Evolutionary conservation across 2,329 filamentous ascomycete species (phyloP).

Genomic region (Fusarium brevicatenulatum): DNA sequence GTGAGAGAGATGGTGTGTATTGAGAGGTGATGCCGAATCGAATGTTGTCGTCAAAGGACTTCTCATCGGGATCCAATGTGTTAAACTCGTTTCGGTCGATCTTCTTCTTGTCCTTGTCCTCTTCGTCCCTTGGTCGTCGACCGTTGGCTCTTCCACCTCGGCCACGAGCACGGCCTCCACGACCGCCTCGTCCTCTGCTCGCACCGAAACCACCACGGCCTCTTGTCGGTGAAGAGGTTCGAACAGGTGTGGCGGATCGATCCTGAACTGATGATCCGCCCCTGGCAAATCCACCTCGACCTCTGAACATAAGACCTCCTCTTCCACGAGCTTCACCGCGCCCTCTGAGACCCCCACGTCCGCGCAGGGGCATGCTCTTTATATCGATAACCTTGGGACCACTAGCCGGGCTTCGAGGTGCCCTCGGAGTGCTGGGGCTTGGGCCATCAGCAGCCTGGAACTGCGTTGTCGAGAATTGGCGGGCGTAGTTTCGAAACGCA

Average conservation of each 20-base stretch:
- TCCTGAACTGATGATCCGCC: slow-evolving; percentile 21
- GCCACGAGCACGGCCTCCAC: slow-evolving; percentile 32
- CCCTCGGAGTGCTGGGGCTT: slow-evolving; percentile 32
- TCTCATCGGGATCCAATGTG: slow-evolving; percentile 47
- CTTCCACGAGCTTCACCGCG: slow-evolving; percentile 37
- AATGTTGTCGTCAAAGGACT: slow-evolving; percentile 50
- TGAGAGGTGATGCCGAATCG: slow-evolving; percentile 48
- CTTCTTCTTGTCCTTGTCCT: slow-evolving; percentile 42
- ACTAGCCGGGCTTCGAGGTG: slow-evolving; percentile 29
- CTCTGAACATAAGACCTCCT: slow-evolving; percentile 11
- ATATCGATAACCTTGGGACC: slow-evolving; percentile 53
- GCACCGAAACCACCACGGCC: slow-evolving; percentile 33
- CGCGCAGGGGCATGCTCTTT: slow-evolving; percentile 48
- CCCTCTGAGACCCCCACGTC: slow-evolving; percentile 39
- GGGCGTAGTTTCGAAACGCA: slow-evolving; percentile 48
- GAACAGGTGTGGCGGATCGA: slow-evolving; percentile 21
- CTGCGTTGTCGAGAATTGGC: slow-evolving; percentile 54
- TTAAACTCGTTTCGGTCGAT: slow-evolving; percentile 42
- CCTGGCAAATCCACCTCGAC: slow-evolving; percentile 26
- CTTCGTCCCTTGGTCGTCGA: slow-evolving; percentile 36
- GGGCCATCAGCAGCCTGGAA: slow-evolving; percentile 46
- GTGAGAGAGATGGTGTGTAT: slow-evolving; percentile 50
- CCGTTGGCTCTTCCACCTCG: slow-evolving; percentile 24
- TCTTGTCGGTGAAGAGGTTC: slow-evolving; percentile 12
- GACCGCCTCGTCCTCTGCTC: slow-evolving; percentile 31